A percentile compares a stretch with the other conserved stretches of the same genome.
These are phyloP conservation scores for Mycena rosella DNA, from an alignment of 768 basidiomycete genomes.

Conservation along the genomic window DNA sequence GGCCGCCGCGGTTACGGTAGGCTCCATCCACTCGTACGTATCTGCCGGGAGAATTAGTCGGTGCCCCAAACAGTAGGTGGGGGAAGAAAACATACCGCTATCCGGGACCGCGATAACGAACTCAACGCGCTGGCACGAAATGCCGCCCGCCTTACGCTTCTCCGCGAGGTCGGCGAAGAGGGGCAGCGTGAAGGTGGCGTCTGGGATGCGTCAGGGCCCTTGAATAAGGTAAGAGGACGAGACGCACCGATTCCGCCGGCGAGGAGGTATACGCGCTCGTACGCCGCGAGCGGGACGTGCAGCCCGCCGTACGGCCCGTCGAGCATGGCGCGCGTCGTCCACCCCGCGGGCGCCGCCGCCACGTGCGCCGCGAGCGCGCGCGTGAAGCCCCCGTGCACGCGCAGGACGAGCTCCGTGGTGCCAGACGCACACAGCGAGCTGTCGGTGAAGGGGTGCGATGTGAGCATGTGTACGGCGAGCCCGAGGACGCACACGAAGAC, in stretches of 20 bases:
- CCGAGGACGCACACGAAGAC: slow-evolving; percentile 29
- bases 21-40: slow-evolving; percentile 38
- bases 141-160: slow-evolving; percentile 27
- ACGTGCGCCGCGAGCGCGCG: slow-evolving; percentile 34
- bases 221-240: not conserved
- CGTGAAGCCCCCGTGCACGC: slow-evolving; percentile 47
- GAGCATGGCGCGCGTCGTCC: slow-evolving; percentile 40
- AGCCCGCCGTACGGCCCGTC: slow-evolving; percentile 48
- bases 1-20: slow-evolving; percentile 23
- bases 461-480: slow-evolving; percentile 40
- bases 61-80: no score
- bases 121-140: slow-evolving; percentile 36
- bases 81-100: slow-evolving; percentile 27
- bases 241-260: slow-evolving; percentile 50
- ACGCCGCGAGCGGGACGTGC: slow-evolving; percentile 40
- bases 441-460: slow-evolving; percentile 52
- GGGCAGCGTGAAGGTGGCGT: slow-evolving; percentile 44
- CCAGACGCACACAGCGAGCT: slow-evolving; percentile 38
- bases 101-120: slow-evolving; percentile 41
- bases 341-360: slow-evolving; percentile 17
- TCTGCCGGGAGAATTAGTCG: slow-evolving; percentile 16
- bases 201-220: not conserved
- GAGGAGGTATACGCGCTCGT: slow-evolving; percentile 46
- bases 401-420: slow-evolving; percentile 40
- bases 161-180: slow-evolving; percentile 43